Base-by-base conservation (phyloP, 2,329 filamentous ascomycete genomes). In the Talaromyces funiculosus region DNA sequence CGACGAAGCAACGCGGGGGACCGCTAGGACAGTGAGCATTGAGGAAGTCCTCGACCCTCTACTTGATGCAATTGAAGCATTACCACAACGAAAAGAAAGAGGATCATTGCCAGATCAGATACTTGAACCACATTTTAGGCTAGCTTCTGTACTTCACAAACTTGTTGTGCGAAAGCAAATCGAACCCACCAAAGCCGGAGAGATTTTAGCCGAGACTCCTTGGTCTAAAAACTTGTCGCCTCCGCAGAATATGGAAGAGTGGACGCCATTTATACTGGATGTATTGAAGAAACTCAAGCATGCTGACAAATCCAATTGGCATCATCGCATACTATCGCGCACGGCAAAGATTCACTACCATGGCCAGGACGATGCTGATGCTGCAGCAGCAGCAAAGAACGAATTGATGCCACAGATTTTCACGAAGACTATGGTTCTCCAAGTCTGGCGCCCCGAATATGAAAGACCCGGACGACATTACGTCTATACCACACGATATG, bases 251-350 rank as follows among this genome's bases (percentile, higher is more conserved):
- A 54, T 79, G 71, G 75, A 81, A 63, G 75, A 81, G 8, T 86
- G 83, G 77, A 82, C 85, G 53, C 68, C 77, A 1, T 90, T 90
- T 66, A 83, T 88, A 45, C 73, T 87, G 14, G 85, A 75, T 7
- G 72, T 86, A 0, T 72, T 87, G 53, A 84, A 82, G 66, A 79
- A 78, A 33, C 73, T 88, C 57, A 82, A 84, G 59, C 76, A 76
- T 37, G 91, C 91, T 63, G 92, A 97, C 75, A 95, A 96, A 78
- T 89, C 90, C 0, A 93, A 94, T 68, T 97, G 92, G 92, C 92
- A 97, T 70, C 92, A 97, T 72, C 88, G 92, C 20, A 92, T 97
- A 77, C 90, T 91, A 57, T 87, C 88, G 69, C 86, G 92, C 24
- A 87, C 90, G 64, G 86, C 85, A 5, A 82, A 82, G 64, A 79